phyloP scores from a whole-genome alignment of 345 rosid genomes.

The Adansonia digitata region DNA sequence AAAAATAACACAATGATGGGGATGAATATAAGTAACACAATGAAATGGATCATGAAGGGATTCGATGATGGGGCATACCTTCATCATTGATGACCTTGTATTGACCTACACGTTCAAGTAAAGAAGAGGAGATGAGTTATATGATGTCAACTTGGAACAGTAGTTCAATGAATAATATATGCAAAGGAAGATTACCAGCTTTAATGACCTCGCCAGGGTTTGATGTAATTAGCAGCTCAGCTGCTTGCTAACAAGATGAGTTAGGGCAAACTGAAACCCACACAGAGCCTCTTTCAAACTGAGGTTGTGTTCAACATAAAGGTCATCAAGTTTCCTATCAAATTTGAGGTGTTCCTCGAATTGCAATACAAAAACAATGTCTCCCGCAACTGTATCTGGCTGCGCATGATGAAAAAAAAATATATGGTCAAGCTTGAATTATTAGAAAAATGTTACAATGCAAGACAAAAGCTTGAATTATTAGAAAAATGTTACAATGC shows the following conservation, averaged over 20 bases:
- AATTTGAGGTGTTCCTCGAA: constrained; percentile 50
- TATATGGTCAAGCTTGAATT: neutral
- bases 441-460: neutral
- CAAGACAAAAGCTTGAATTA: neutral
- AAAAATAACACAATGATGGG: constrained; percentile 43
- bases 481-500: neutral
- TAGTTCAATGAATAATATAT: neutral
- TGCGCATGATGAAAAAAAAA: constrained; percentile 15
- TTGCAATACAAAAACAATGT: constrained; percentile 46
- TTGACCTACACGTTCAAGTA: constrained; percentile 29
- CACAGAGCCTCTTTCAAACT: constrained; percentile 61
- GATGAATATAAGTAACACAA: no score
- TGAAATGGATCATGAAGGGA: constrained; percentile 62
- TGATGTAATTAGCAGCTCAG: constrained; percentile 54
- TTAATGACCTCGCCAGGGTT: constrained; percentile 55
- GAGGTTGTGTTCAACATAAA: constrained; percentile 39
- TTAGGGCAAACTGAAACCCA: constrained; percentile 51
- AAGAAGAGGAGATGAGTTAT: neutral
- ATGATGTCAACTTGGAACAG: neutral
- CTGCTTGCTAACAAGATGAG: constrained; percentile 61
- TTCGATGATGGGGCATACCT: constrained; percentile 50
- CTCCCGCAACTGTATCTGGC: constrained; percentile 43
- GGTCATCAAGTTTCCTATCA: constrained; percentile 41
- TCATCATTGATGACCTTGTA: constrained; percentile 47
- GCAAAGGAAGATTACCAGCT: constrained; percentile 38